phyloP scores from a whole-genome alignment of 257 asterid genomes.

The Rubia yunnanensis region DNA sequence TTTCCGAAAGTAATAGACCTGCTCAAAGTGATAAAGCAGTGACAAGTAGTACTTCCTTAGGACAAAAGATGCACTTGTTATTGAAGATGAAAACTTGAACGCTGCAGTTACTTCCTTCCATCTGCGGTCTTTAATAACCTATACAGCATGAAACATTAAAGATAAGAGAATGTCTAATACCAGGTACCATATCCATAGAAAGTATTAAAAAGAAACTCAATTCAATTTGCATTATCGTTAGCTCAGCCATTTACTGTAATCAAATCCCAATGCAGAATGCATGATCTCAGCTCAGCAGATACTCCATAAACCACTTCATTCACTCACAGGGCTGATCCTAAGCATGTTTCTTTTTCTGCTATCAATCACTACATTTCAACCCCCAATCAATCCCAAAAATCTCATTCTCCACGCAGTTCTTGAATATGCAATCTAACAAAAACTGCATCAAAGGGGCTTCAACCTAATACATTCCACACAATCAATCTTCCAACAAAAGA shows the following conservation, averaged over 20 bases:
- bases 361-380: neutral
- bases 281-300: neutral
- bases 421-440: neutral
- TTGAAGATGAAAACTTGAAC: slow-evolving; percentile 72
- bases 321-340: neutral
- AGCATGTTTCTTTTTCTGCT: neutral
- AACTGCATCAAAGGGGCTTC: neutral
- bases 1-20: slow-evolving; percentile 80
- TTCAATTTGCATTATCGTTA: neutral
- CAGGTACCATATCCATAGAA: neutral
- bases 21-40: slow-evolving; percentile 87
- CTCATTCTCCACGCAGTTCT: no score
- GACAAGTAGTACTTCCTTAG: slow-evolving; percentile 75
- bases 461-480: neutral
- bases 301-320: neutral
- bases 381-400: neutral
- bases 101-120: slow-evolving; percentile 80
- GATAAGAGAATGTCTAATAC: slow-evolving; percentile 10
- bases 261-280: neutral
- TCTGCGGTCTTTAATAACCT: slow-evolving; percentile 81
- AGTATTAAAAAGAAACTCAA: neutral
- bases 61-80: slow-evolving; percentile 77
- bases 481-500: slow-evolving; percentile 4
- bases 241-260: neutral
- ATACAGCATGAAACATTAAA: slow-evolving; percentile 27